Conservation (phyloP, 768 basidiomycete species). For the Lentinula detonsa region DNA sequence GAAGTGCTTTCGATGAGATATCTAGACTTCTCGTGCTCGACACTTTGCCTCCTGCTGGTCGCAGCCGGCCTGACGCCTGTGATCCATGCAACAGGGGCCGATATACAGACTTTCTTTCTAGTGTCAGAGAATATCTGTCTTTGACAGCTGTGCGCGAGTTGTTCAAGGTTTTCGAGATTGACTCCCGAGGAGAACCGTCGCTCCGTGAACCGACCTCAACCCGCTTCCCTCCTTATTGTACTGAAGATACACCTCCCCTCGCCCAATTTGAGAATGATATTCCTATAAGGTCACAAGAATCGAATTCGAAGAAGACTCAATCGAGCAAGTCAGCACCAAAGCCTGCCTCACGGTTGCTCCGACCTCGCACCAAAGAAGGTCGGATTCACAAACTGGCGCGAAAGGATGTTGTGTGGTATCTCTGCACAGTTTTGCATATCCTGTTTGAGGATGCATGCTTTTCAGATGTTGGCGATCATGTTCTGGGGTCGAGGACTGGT, state of each 20-base stretch:
- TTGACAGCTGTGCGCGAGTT: conserved; percentile 1
- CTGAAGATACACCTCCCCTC: neutral
- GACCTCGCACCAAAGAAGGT: neutral
- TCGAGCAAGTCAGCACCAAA: neutral
- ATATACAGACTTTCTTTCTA: neutral
- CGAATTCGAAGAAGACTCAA: neutral
- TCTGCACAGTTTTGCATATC: conserved; percentile 5
- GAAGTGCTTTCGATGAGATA: neutral
- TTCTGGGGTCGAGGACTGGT: neutral
- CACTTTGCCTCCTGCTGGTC: neutral
- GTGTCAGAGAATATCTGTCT: neutral
- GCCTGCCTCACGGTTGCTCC: neutral
- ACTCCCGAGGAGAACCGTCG: neutral
- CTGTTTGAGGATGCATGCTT: neutral
- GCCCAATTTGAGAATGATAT: neutral
- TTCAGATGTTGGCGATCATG: neutral
- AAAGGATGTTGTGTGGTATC: conserved; percentile 6
- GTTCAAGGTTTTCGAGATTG: neutral
- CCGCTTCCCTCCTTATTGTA: neutral
- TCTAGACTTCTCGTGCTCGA: neutral
- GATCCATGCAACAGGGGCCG: neutral
- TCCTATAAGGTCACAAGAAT: neutral
- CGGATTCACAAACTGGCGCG: conserved; percentile 1
- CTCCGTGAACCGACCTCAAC: neutral
- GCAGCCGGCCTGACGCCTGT: no score